phyloP scores from a whole-genome alignment of 164 flowering plant genomes.

The Saururus chinensis region DNA sequence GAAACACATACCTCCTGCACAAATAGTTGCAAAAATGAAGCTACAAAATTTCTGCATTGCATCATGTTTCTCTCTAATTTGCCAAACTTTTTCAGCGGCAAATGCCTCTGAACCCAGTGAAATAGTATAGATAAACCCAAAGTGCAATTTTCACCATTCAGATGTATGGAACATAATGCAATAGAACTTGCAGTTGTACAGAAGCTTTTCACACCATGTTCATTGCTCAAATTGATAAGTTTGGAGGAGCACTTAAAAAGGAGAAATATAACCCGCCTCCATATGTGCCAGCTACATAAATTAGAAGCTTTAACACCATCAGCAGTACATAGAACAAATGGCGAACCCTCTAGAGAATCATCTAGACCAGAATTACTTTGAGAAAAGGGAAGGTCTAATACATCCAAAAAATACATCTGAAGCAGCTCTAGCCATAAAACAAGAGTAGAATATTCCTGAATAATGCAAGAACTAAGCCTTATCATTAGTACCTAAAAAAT shows the following conservation, averaged over 20 bases:
- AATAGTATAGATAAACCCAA: constrained; percentile 40
- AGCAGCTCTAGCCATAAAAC: constrained; percentile 60
- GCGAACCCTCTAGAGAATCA: constrained; percentile 54
- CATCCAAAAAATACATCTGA: constrained; percentile 42
- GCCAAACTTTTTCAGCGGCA: constrained; percentile 23
- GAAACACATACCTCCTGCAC: constrained; percentile 56
- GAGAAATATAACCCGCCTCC: constrained; percentile 54
- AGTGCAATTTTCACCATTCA: constrained; percentile 14
- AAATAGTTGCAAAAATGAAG: constrained; percentile 54
- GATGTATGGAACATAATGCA: constrained; percentile 7
- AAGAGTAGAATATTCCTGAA: constrained; percentile 21
- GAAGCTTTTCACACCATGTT: constrained; percentile 17
- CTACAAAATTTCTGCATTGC: constrained; percentile 35
- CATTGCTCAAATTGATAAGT: constrained; percentile 27
- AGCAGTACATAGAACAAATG: constrained; percentile 35
- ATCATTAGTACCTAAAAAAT: constrained; percentile 61
- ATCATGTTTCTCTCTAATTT: constrained; percentile 20
- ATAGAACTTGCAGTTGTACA: constrained; percentile 17
- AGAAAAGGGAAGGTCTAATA: constrained; percentile 31
- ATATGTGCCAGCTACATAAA: constrained; percentile 34
- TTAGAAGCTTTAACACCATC: constrained; percentile 11
- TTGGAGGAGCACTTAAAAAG: constrained; percentile 56
- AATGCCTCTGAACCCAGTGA: constrained; percentile 53
- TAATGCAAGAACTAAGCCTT: constrained; percentile 40
- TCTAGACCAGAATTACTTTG: constrained; percentile 11